A percentile compares a stretch with the other conserved stretches of the same genome.
Conservation (phyloP, 192 early-diverging fungal species). For the Umbelopsis sp. region DNA sequence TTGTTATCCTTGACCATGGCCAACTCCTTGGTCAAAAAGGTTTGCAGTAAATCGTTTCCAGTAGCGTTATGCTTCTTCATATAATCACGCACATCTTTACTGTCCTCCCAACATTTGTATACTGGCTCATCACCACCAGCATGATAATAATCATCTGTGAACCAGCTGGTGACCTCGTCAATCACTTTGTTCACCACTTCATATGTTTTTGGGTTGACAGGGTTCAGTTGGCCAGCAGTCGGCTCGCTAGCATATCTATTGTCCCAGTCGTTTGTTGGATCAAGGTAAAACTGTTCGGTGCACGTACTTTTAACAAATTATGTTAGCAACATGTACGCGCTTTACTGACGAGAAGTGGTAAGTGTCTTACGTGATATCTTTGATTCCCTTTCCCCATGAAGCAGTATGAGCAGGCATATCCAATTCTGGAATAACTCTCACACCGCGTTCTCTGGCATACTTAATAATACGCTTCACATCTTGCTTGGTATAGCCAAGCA, state of each 20-base stretch:
- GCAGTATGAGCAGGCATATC: slow-evolving; percentile 90
- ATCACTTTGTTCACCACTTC: slow-evolving; percentile 65
- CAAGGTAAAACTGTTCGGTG: slow-evolving; percentile 33
- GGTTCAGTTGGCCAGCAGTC: slow-evolving; percentile 84
- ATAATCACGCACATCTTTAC: slow-evolving; percentile 38
- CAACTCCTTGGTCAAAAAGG: slow-evolving; percentile 55
- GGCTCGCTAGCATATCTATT: slow-evolving; percentile 67
- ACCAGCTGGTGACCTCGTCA: slow-evolving; percentile 64
- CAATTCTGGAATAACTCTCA: slow-evolving; percentile 91
- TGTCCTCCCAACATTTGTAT: slow-evolving; percentile 66
- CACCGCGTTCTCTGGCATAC: slow-evolving; percentile 74
- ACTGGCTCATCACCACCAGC: slow-evolving; percentile 81
- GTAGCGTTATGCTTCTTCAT: slow-evolving; percentile 38
- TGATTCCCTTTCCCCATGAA: slow-evolving; percentile 40
- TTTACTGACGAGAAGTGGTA: not conserved
- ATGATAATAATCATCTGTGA: slow-evolving; percentile 75
- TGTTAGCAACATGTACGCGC: not conserved
- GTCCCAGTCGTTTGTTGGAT: slow-evolving; percentile 49
- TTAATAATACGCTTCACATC: slow-evolving; percentile 72
- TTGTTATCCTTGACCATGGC: slow-evolving; percentile 37
- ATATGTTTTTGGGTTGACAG: slow-evolving; percentile 63
- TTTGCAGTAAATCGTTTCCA: slow-evolving; percentile 29
- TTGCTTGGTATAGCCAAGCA: slow-evolving; percentile 70
- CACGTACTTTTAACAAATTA: slow-evolving; percentile 31
- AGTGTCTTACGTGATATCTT: slow-evolving; percentile 38